Percentiles rank a stretch among this genome's conserved stretches.
phyloP scores from a whole-genome alignment of 2,329 filamentous ascomycete species.

The Colletotrichum lupini region DNA sequence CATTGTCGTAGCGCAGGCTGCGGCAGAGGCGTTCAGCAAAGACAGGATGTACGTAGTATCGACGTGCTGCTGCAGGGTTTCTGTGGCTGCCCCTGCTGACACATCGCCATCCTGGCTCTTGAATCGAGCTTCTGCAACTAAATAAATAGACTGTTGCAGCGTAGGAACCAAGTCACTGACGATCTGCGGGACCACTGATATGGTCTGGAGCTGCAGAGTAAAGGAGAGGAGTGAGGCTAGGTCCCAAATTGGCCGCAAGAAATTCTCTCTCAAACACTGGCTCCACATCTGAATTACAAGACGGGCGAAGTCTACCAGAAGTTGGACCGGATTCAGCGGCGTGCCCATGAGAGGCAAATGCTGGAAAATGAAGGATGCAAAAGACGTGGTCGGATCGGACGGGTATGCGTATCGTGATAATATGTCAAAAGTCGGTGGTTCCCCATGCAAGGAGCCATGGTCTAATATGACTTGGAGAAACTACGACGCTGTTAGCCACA shows the following conservation, averaged over 20 bases:
- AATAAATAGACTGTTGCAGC: slow-evolving; percentile 69
- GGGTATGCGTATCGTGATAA: slow-evolving; percentile 74
- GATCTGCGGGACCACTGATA: slow-evolving; percentile 68
- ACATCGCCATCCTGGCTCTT: slow-evolving; percentile 60
- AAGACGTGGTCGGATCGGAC: slow-evolving; percentile 68
- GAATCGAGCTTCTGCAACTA: slow-evolving; percentile 68
- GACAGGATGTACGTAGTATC: slow-evolving; percentile 72
- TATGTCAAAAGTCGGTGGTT: slow-evolving; percentile 74
- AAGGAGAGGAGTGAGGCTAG: slow-evolving; percentile 74
- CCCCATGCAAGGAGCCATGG: slow-evolving; percentile 65
- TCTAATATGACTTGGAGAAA: slow-evolving; percentile 73
- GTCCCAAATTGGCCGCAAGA: slow-evolving; percentile 72
- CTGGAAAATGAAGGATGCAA: slow-evolving; percentile 76
- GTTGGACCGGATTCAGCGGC: slow-evolving; percentile 59
- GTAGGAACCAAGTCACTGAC: slow-evolving; percentile 66
- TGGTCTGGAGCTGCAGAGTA: slow-evolving; percentile 70
- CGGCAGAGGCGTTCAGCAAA: slow-evolving; percentile 72
- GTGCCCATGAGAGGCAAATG: slow-evolving; percentile 69
- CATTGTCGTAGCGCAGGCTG: slow-evolving; percentile 64
- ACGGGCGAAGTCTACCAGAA: slow-evolving; percentile 73
- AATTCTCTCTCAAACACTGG: slow-evolving; percentile 71
- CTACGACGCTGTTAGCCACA: slow-evolving; percentile 47
- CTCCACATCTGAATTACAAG: slow-evolving; percentile 76
- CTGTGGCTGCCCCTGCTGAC: slow-evolving; percentile 39
- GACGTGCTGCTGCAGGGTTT: slow-evolving; percentile 63